Evolutionary conservation across 306 rosid genomes (phyloP).

Genomic region (Vicia sativa): DNA sequence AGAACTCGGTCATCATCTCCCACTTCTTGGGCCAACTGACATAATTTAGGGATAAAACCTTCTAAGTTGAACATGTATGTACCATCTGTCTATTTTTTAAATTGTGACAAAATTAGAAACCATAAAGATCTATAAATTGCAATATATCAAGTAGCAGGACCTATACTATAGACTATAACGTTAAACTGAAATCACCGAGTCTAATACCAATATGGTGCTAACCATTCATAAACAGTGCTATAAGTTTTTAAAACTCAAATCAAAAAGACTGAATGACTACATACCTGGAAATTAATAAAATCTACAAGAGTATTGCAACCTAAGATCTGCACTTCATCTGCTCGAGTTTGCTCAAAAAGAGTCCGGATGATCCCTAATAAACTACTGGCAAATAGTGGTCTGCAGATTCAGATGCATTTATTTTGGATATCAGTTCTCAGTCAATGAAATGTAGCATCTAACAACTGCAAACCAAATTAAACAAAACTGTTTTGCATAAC

Average conservation of each 20-base stretch:
- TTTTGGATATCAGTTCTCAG: conserved; percentile 31
- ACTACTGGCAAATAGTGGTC: conserved; percentile 86
- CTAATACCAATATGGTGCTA: conserved; percentile 27
- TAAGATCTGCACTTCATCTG: conserved; percentile 70
- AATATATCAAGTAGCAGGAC: conserved; percentile 29
- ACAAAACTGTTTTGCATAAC: conserved; percentile 19
- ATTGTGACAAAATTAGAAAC: background rate
- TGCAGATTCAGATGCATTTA: conserved; percentile 53
- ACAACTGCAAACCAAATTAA: conserved; percentile 24
- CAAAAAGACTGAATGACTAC: conserved; percentile 33
- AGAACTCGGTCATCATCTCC: conserved; percentile 74
- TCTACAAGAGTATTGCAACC: conserved; percentile 79
- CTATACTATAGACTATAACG: conserved; percentile 15
- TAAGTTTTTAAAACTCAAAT: conserved; percentile 30
- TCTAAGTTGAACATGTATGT: conserved; percentile 95
- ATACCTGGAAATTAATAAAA: conserved; percentile 81
- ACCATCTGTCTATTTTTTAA: conserved; percentile 79
- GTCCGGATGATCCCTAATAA: conserved; percentile 78
- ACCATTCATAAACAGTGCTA: conserved; percentile 18
- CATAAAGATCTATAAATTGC: conserved; percentile 26
- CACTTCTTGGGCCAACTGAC: conserved; percentile 85
- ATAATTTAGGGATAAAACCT: conserved; percentile 94
- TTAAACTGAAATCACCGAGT: conserved; percentile 26
- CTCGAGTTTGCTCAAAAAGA: conserved; percentile 76
- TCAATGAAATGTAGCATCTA: conserved; percentile 24